phyloP scores from a whole-genome alignment of 73 alveolate species.

The Effrenium voratum region DNA sequence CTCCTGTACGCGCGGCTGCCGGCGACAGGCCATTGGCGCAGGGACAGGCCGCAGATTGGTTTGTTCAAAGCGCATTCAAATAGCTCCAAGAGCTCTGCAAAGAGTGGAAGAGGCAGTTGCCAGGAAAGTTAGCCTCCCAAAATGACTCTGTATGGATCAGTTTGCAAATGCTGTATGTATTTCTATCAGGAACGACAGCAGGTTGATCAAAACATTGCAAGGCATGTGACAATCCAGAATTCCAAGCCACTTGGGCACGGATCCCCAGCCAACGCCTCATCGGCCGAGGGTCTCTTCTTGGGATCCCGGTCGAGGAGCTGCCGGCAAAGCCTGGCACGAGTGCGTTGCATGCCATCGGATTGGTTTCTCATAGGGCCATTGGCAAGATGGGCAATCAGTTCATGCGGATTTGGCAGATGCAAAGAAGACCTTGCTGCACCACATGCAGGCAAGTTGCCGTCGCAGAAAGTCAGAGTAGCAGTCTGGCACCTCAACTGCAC shows the following conservation, averaged over 20 bases:
- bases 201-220: neutral
- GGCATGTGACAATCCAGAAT: neutral
- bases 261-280: slow-evolving; percentile 31
- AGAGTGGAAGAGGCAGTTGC: no score
- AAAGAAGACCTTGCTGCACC: neutral
- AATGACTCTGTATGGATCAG: no score
- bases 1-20: no score
- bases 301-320: slow-evolving; percentile 91
- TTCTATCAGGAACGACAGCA: no score
- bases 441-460: neutral
- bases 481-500: slow-evolving; percentile 59
- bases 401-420: neutral
- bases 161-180: no score
- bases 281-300: slow-evolving; percentile 93
- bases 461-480: slow-evolving; percentile 77
- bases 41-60: no score
- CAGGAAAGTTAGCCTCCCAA: no score
- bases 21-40: no score
- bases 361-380: no score
- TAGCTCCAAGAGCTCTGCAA: no score
- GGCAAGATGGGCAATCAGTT: neutral
- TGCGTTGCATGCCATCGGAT: no score
- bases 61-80: no score
- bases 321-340: slow-evolving; percentile 63
- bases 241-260: neutral